Evolutionary conservation across 163 green algal species (phyloP).

Genomic region (Picocystis sp.): DNA sequence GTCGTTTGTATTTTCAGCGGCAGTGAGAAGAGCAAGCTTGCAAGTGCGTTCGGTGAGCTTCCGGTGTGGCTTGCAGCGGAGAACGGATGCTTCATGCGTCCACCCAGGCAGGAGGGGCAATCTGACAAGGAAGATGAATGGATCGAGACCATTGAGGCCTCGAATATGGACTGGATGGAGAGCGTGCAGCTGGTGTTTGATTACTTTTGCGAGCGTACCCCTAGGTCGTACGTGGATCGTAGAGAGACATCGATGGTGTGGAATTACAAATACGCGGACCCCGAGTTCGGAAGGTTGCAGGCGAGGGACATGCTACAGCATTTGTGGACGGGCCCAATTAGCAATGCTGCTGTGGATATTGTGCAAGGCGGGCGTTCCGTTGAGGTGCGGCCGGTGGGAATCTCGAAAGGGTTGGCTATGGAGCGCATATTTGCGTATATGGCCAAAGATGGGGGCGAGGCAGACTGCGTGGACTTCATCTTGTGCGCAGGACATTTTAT

Average conservation of each 20-base stretch:
- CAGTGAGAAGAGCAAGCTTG: conserved; percentile 49
- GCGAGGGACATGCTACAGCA: conserved; percentile 79
- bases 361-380: conserved; percentile 65
- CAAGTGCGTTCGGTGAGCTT: conserved; percentile 58
- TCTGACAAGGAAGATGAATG: neutral
- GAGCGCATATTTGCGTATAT: conserved; percentile 55
- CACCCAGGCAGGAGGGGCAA: conserved; percentile 13
- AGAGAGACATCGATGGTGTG: conserved; percentile 83
- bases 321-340: conserved; percentile 92
- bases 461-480: conserved; percentile 47
- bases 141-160: conserved; percentile 4
- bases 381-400: conserved; percentile 75
- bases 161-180: conserved; percentile 78
- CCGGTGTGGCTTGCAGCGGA: conserved; percentile 88
- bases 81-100: conserved; percentile 73
- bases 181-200: conserved; percentile 88
- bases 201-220: conserved; percentile 97
- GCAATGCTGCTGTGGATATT: conserved; percentile 88
- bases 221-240: conserved; percentile 71
- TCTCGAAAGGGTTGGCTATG: conserved; percentile 84
- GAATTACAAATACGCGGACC: conserved; percentile 88
- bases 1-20: conserved; percentile 78
- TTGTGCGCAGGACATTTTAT: conserved; percentile 69
- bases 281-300: conserved; percentile 28
- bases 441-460: conserved; percentile 14